Base-by-base conservation (phyloP, 2,329 filamentous ascomycete species). In the Harringtonia aguacate region DNA sequence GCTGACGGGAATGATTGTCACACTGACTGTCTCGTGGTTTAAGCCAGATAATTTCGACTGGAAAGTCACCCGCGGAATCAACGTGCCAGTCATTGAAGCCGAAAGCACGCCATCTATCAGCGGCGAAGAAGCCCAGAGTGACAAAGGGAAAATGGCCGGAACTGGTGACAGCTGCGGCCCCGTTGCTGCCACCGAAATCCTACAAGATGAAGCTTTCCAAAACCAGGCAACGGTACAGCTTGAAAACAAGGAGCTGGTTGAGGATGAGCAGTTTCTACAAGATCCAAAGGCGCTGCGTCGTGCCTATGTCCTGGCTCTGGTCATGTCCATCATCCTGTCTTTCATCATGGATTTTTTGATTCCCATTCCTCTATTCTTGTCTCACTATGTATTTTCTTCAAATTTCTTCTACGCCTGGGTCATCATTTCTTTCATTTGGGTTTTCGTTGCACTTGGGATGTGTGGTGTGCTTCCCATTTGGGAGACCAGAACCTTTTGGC, bases 11-110 rank as follows among this genome's bases (percentile, higher is more conserved):
- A 28, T 40, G 9, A 39, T 39, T 21, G 37, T 39, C 15, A 17
- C 37, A 2, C 15, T 39, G 24, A 13, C n/a, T 12, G 37, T 39
- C 10, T 39, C 37, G 9, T 13, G 3, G 12, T 24, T 27, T 27
- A 29, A 29, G 8, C 37, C 37, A 12, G 37, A 39, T 9, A 27
- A 39, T 9, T 39, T 39, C 30, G 37, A 39, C 37, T 39, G 37
- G 37, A 18, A 13, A 5, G 58, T 59, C 1, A 60, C 59, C 2
- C 62, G 60, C 43, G 59, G 58, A 8, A 53, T 52, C 24, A 39
- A 39, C 27, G 12, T n/a, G 8, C 37, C 29, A 9, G 27, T 39
- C 9, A 10, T 39, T 15, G 37, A 39, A 6, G 37, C 24, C 3
- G 20, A 3, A n/a, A 12, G 8, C 21, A 17, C 22, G 3, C 15